A percentile compares a stretch with the other conserved stretches of the same genome.
These are phyloP conservation scores for Corchorus olitorius DNA, from an alignment of 345 rosid species.

Conservation along the genomic window DNA sequence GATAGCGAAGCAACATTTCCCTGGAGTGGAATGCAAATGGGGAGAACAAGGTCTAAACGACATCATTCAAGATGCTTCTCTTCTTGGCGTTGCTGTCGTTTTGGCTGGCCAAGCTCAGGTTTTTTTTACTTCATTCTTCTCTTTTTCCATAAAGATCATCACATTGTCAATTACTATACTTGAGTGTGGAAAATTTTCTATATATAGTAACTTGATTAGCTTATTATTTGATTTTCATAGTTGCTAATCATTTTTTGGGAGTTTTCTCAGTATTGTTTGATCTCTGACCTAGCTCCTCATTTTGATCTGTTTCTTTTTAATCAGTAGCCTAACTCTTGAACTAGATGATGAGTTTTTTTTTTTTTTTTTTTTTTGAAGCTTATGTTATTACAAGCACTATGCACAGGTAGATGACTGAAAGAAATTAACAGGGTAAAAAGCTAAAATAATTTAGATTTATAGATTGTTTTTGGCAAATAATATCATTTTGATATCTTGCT, in stretches of 20 bases:
- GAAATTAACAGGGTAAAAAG: neutral
- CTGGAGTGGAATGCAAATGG: slow-evolving; percentile 81
- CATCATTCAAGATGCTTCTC: slow-evolving; percentile 63
- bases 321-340: neutral
- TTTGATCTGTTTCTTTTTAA: neutral
- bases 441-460: neutral
- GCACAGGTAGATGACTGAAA: neutral
- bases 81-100: slow-evolving; percentile 88
- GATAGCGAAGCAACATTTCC: slow-evolving; percentile 72
- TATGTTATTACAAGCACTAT: neutral
- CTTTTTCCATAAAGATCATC: neutral
- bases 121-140: neutral
- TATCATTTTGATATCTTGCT: neutral
- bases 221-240: neutral
- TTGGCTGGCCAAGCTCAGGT: slow-evolving; percentile 93
- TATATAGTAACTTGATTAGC: neutral
- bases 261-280: neutral
- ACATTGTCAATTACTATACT: no score
- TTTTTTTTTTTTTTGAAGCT: slow-evolving; percentile 2
- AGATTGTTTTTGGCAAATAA: neutral
- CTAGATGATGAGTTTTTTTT: neutral
- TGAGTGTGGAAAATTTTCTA: no score
- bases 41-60: slow-evolving; percentile 79
- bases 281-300: neutral
- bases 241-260: neutral